Conservation (phyloP, 768 basidiomycete genomes). For the Lentinula sp. region DNA sequence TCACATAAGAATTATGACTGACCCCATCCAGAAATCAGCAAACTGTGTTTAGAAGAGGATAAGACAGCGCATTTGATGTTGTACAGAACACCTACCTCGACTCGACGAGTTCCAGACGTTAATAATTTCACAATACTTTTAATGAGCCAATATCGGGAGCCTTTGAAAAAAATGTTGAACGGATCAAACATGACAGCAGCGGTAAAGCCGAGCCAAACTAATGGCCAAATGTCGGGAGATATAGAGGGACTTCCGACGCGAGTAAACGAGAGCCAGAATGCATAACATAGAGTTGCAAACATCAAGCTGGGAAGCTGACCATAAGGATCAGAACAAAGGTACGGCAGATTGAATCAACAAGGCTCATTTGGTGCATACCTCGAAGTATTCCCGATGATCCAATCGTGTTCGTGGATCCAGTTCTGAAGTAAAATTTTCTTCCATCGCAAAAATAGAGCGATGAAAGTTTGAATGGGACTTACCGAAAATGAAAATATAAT, state of each 20-base stretch:
- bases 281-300: constrained; percentile 66
- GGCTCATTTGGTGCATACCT: constrained; percentile 30
- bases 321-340: background rate
- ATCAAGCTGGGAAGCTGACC: constrained; percentile 73
- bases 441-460: background rate
- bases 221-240: constrained; percentile 70
- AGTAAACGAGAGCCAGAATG: constrained; percentile 82
- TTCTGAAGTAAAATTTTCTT: constrained; percentile 34
- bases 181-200: constrained; percentile 67
- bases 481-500: constrained; percentile 94
- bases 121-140: constrained; percentile 57
- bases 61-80: background rate
- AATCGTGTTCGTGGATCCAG: constrained; percentile 64
- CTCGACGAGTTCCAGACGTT: constrained; percentile 60
- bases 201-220: constrained; percentile 72
- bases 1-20: constrained; percentile 1
- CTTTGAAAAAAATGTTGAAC: constrained; percentile 53
- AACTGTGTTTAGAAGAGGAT: constrained; percentile 44
- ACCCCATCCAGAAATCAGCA: constrained; percentile 89
- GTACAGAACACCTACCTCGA: constrained; percentile 52
- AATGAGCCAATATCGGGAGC: constrained; percentile 80
- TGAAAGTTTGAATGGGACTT: constrained; percentile 15
- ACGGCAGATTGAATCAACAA: background rate
- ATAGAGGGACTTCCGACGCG: constrained; percentile 48
- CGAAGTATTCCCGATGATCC: constrained; percentile 71